A percentile compares a stretch with the other conserved stretches of the same genome.
phyloP scores from a whole-genome alignment of 352 stramenopile species.

The Pythium phragmiticola region DNA sequence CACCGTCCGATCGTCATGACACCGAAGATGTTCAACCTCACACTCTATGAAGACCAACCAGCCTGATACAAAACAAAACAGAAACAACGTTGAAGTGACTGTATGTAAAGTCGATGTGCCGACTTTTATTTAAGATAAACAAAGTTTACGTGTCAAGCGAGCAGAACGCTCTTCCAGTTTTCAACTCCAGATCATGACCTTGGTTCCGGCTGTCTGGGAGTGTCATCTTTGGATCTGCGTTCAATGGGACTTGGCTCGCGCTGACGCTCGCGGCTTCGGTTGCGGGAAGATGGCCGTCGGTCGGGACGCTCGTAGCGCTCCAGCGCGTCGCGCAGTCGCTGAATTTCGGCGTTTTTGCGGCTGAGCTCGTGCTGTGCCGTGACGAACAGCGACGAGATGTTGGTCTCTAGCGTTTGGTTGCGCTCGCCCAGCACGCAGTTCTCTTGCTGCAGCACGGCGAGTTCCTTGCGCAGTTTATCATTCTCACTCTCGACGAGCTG shows the following conservation, averaged over 20 bases:
- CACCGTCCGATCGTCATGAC: background rate
- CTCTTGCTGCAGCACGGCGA: conserved; percentile 61
- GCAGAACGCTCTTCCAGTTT: background rate
- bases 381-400: conserved; percentile 72
- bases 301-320: conserved; percentile 19
- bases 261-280: background rate
- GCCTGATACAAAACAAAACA: background rate
- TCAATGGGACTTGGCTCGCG: conserved; percentile 2
- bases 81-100: background rate
- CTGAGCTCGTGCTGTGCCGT: conserved; percentile 74
- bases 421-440: conserved; percentile 58
- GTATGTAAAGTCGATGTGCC: conserved; percentile 16
- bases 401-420: conserved; percentile 63
- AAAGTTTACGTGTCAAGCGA: conserved; percentile 1
- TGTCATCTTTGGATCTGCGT: background rate
- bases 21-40: background rate
- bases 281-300: background rate
- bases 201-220: background rate
- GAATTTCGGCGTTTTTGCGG: conserved; percentile 80
- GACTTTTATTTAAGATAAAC: conserved; percentile 33
- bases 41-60: too few species aligned
- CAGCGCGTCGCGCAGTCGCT: conserved; percentile 53
- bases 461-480: conserved; percentile 42
- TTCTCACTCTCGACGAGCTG: conserved; percentile 55
- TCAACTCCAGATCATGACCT: background rate